A percentile compares a stretch with the other conserved stretches of the same genome.
These are phyloP conservation scores for Annulohypoxylon maeteangense DNA, from an alignment of 495 filamentous ascomycete species.

Conservation along the genomic window DNA sequence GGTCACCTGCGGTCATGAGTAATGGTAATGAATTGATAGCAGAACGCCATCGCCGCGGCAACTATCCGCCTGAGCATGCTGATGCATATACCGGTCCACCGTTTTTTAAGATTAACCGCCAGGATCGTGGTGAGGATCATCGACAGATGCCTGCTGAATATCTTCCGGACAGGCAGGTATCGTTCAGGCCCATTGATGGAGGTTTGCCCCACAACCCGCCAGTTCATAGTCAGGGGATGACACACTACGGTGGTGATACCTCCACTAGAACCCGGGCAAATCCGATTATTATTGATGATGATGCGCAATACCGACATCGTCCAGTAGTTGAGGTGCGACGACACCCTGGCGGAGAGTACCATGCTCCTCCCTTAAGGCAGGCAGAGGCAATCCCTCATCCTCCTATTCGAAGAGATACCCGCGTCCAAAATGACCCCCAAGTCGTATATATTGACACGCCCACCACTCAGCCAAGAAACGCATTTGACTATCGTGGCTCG, in stretches of 20 bases:
- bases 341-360: constrained; percentile 22
- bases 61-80: constrained; percentile 26
- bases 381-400: constrained; percentile 15
- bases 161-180: constrained; percentile 26
- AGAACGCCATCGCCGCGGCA: constrained; percentile 35
- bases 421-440: constrained; percentile 16
- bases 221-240: constrained; percentile 20
- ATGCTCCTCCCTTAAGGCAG: constrained; percentile 8
- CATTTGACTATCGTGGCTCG: constrained; percentile 21
- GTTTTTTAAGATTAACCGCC: constrained; percentile 30
- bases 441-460: constrained; percentile 36
- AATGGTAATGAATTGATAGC: constrained; percentile 35
- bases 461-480: constrained; percentile 16
- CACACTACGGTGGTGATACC: constrained; percentile 27
- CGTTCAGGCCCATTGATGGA: constrained; percentile 11
- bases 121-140: constrained; percentile 33
- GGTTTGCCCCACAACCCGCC: constrained; percentile 21
- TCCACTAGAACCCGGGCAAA: constrained; percentile 40
- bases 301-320: constrained; percentile 25
- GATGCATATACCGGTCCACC: constrained; percentile 12
- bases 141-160: constrained; percentile 28
- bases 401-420: constrained; percentile 24
- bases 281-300: constrained; percentile 39
- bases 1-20: constrained; percentile 33
- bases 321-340: constrained; percentile 43